Conservation (phyloP, 1,284 basidiomycete genomes). For the Leccinum proliferum region DNA sequence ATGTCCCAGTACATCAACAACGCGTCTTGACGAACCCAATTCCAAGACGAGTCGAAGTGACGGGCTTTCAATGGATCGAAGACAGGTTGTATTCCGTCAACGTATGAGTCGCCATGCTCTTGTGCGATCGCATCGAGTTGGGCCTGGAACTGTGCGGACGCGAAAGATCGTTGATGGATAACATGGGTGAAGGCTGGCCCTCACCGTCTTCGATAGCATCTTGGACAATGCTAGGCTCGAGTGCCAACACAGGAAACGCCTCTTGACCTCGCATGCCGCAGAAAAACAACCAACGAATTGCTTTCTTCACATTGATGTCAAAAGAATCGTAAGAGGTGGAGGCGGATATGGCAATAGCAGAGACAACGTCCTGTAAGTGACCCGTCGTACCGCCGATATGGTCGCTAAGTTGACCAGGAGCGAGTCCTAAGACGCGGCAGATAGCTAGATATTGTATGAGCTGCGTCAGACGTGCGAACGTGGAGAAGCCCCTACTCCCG, state of each 20-base stretch:
- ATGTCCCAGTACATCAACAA: conserved; percentile 97
- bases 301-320: conserved; percentile 74
- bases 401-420: conserved; percentile 75
- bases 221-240: conserved; percentile 81
- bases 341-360: conserved; percentile 83
- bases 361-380: conserved; percentile 95
- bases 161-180: conserved; percentile 82
- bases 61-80: conserved; percentile 96
- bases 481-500: conserved; percentile 63
- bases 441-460: conserved; percentile 88
- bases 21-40: conserved; percentile 97
- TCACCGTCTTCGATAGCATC: conserved; percentile 92
- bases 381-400: conserved; percentile 87
- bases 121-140: conserved; percentile 84
- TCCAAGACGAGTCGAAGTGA: conserved; percentile 98
- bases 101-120: conserved; percentile 91
- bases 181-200: conserved; percentile 91
- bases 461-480: conserved; percentile 79
- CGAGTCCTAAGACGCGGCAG: conserved; percentile 69
- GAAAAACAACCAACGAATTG: conserved; percentile 90
- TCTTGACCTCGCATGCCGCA: conserved; percentile 92
- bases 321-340: conserved; percentile 76
- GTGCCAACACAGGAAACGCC: conserved; percentile 88
- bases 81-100: conserved; percentile 91
- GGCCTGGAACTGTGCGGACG: conserved; percentile 69